Evolutionary conservation across 2,329 filamentous ascomycete genomes (phyloP).

Genomic region (Diaporthe capsici): DNA sequence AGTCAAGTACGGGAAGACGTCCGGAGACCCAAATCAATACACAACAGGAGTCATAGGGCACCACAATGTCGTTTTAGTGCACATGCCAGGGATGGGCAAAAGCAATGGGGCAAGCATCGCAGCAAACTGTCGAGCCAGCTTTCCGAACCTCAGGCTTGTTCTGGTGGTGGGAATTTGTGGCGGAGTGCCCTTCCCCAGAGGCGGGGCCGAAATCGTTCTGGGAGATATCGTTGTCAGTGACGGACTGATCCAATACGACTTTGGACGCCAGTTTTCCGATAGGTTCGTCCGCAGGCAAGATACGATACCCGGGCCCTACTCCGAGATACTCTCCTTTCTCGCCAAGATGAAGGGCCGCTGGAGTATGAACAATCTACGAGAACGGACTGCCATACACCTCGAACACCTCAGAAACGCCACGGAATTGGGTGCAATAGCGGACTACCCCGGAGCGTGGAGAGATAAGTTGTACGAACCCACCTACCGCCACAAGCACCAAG

Average conservation of each 20-base stretch:
- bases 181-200: not conserved
- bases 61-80: not conserved
- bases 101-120: not conserved
- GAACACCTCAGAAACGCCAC: not conserved
- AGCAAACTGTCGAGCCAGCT: not conserved
- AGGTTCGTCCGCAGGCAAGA: not conserved
- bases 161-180: conserved; percentile 7
- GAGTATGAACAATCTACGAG: not conserved
- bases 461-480: not conserved
- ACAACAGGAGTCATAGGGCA: not conserved
- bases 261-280: not conserved
- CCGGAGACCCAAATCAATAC: not conserved
- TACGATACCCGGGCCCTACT: not conserved
- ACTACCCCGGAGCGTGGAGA: not conserved
- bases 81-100: not conserved
- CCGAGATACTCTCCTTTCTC: not conserved
- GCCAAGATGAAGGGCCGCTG: not conserved
- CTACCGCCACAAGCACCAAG: not conserved
- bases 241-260: not conserved
- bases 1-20: not conserved
- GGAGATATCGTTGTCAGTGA: not conserved
- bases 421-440: not conserved
- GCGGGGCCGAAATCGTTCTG: not conserved
- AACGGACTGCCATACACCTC: not conserved
- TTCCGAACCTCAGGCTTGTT: not conserved